Conservation (phyloP, 2,329 filamentous ascomycete species). For the Beauveria asiatica region DNA sequence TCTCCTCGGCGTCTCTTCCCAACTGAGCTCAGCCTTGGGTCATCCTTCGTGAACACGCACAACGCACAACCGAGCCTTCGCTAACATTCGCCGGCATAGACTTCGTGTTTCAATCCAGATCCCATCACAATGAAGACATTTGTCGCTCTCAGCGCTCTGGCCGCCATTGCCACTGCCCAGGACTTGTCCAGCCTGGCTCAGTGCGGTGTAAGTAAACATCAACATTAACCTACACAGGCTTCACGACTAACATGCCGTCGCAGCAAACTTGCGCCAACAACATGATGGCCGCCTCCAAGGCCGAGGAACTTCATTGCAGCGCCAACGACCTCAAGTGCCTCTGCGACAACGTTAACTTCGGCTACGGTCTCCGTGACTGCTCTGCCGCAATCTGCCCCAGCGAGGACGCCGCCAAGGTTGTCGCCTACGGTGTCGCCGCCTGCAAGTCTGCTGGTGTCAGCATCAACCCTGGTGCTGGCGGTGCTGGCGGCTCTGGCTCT, state of each 20-base stretch:
- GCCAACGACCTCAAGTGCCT: slow-evolving; percentile 35
- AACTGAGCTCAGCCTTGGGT: too few relatives aligned
- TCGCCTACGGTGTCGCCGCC: slow-evolving; percentile 30
- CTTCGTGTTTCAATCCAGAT: slow-evolving; percentile 11
- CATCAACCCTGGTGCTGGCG: neutral
- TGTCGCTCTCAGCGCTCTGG: slow-evolving; percentile 34
- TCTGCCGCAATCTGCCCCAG: slow-evolving; percentile 33
- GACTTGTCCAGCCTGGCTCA: slow-evolving; percentile 32
- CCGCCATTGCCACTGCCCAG: slow-evolving; percentile 34
- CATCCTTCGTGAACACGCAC: neutral
- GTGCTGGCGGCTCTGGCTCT: too few relatives aligned
- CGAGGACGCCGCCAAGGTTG: slow-evolving; percentile 26
- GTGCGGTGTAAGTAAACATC: slow-evolving; percentile 42
- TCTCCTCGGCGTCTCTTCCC: neutral
- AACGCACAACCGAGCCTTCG: neutral
- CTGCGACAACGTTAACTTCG: slow-evolving; percentile 38
- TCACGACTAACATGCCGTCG: slow-evolving; percentile 10
- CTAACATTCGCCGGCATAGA: slow-evolving; percentile 16
- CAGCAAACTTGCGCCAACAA: slow-evolving; percentile 41
- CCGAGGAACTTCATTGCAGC: slow-evolving; percentile 36
- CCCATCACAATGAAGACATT: slow-evolving; percentile 42
- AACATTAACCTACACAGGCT: neutral
- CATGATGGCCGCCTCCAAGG: slow-evolving; percentile 38
- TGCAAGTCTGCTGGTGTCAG: slow-evolving; percentile 27
- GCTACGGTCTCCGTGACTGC: slow-evolving; percentile 44